phyloP scores from a whole-genome alignment of 2,329 filamentous ascomycete species.

The Colletotrichum abscissum region DNA sequence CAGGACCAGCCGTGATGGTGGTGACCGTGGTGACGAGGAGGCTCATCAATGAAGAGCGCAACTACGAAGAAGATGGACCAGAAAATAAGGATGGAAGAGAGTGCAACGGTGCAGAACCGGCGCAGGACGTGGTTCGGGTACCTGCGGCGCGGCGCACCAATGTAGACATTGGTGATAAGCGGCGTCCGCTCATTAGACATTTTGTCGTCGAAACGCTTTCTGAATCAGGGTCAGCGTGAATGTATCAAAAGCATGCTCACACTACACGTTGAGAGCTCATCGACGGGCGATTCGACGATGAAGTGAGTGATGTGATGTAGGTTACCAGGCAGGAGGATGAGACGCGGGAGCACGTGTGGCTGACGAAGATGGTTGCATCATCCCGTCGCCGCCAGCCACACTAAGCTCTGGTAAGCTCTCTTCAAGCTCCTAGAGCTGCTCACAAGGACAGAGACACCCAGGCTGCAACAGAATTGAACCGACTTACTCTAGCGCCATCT shows the following conservation, averaged over 20 bases:
- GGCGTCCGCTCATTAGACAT: constrained; percentile 71
- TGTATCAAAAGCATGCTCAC: not conserved
- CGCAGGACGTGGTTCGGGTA: constrained; percentile 71
- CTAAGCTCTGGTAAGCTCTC: constrained; percentile 10
- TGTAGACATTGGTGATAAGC: constrained; percentile 71
- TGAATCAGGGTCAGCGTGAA: constrained; percentile 15
- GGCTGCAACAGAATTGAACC: not conserved
- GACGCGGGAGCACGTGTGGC: constrained; percentile 28
- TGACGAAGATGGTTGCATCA: constrained; percentile 31
- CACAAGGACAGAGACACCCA: not conserved
- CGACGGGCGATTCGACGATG: not conserved
- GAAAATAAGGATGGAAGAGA: constrained; percentile 64
- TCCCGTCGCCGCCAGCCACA: constrained; percentile 29
- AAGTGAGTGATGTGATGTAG: not conserved
- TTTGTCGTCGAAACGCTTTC: constrained; percentile 39
- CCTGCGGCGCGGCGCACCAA: constrained; percentile 63
- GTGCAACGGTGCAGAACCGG: constrained; percentile 73
- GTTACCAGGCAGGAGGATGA: not conserved
- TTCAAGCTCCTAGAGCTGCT: not conserved
- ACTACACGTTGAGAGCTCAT: not conserved
- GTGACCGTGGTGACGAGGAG: constrained; percentile 49
- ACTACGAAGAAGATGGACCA: constrained; percentile 62
- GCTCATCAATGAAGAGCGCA: constrained; percentile 51
- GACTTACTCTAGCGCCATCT: constrained; percentile 34
- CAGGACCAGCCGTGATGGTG: constrained; percentile 43